A percentile compares a stretch with the other conserved stretches of the same genome.
These are phyloP conservation scores for Deinandra increscens DNA, from an alignment of 129 eudicot species.

Conservation along the genomic window DNA sequence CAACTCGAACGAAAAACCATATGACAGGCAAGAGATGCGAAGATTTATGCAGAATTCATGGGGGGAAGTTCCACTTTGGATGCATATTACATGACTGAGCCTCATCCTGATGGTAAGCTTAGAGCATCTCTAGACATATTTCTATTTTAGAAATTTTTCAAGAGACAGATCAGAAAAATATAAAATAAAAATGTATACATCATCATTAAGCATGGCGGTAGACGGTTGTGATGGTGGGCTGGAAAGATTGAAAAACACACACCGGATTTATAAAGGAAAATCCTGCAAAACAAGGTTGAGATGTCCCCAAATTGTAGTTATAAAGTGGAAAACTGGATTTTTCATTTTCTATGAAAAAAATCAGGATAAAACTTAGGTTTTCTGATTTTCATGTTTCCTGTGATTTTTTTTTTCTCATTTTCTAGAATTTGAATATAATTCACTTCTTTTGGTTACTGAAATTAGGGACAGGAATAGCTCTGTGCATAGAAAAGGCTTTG, in stretches of 20 bases:
- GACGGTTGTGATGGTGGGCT: background rate
- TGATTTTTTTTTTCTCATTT: background rate
- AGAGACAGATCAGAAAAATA: too few species aligned
- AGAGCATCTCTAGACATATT: background rate
- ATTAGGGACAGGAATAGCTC: conserved; percentile 33
- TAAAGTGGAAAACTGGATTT: background rate
- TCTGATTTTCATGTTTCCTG: background rate
- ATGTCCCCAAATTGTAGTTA: background rate
- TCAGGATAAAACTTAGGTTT: too few species aligned
- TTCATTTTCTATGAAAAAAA: background rate
- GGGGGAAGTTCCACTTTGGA: conserved; percentile 47
- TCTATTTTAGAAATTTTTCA: too few species aligned
- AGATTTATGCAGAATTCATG: conserved; percentile 42
- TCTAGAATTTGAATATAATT: background rate
- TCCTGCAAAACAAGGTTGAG: background rate
- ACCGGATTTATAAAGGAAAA: background rate
- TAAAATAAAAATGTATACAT: background rate
- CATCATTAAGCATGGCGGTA: background rate
- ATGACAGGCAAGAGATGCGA: conserved; percentile 51
- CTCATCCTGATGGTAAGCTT: conserved; percentile 35
- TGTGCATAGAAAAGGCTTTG: conserved; percentile 41
- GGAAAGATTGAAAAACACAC: background rate
- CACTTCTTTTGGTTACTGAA: conserved; percentile 13
- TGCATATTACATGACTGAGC: conserved; percentile 38
- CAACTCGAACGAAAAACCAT: conserved; percentile 2